Base-by-base conservation (phyloP, 306 rosid species). In the Canavalia ensiformis region DNA sequence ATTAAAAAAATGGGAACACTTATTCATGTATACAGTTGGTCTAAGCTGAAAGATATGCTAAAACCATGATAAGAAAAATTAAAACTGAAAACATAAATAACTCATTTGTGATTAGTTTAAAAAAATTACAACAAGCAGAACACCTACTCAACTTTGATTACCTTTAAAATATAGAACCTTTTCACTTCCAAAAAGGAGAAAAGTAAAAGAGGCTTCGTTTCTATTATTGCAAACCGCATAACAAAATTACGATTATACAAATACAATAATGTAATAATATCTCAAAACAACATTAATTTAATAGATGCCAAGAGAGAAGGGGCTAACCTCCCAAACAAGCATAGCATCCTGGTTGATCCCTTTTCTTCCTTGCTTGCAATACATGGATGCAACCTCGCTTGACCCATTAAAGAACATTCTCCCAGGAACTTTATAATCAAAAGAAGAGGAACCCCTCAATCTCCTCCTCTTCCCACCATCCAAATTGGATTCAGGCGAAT, bases 281-380 rank as follows among this genome's bases (percentile, higher is more conserved):
- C 57, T 57, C 33, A 33, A 63, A 28, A 49, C n/a, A 47, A 51
- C 8, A 81, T 9, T 1, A 55, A 57, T 64, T 55, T 1, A 49
- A 62, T 6, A 13, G 54, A 57, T 28, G n/a, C 11, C 5, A 39
- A 77, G 46, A 85, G 60, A 74, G 69, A 62, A 34, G 49, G 56
- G 42, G 34, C 83, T 65, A 63, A 95, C 99, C 99, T 95, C 99
- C 99, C 99, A 95, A 75, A 91, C 94, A 87, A 95, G 91, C 97
- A 95, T 93, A 39, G 99, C 95, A 65, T 95, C 99, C 88, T 95
- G 99, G 83, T 95, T 95, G 84, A 87, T 57, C 78, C 99, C 99
- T 64, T 95, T 95, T 83, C 51, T 90, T 47, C 99, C 99, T 74
- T 93, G 97, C 90, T 90, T 90, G 39, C 92, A 89, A 69, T 88